A percentile compares a stretch with the other conserved stretches of the same genome.
phyloP scores from a whole-genome alignment of 208 protist species.

The Trypanosoma theileri region DNA sequence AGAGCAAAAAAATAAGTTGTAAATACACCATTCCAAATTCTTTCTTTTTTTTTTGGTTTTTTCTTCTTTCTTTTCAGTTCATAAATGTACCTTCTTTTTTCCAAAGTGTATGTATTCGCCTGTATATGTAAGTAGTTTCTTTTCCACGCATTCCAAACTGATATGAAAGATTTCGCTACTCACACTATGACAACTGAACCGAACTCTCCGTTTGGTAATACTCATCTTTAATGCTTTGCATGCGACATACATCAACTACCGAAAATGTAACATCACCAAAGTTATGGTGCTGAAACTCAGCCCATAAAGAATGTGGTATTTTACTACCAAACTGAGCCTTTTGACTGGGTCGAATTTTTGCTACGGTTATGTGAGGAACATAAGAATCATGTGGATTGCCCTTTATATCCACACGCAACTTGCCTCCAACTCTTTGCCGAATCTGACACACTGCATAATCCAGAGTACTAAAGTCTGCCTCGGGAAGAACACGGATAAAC shows the following conservation, averaged over 20 bases:
- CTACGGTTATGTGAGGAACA: constrained; percentile 86
- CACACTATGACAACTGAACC: constrained; percentile 29
- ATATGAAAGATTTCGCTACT: not conserved
- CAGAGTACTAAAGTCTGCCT: constrained; percentile 63
- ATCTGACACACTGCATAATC: constrained; percentile 58
- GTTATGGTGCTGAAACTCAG: constrained; percentile 68
- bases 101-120: no score
- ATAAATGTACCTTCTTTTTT: not conserved
- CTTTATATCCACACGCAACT: constrained; percentile 74
- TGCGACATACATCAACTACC: constrained; percentile 68
- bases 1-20: constrained; percentile 15
- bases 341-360: constrained; percentile 72
- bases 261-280: constrained; percentile 86
- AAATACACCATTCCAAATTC: no score
- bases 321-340: constrained; percentile 43
- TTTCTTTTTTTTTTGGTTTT: not conserved
- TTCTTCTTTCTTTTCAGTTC: not conserved
- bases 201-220: constrained; percentile 74
- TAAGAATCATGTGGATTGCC: constrained; percentile 89
- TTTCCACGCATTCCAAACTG: no score
- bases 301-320: constrained; percentile 66
- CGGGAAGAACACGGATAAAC: constrained; percentile 62
- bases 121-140: no score
- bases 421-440: constrained; percentile 45
- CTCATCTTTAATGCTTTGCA: constrained; percentile 54